Percentiles rank a stretch among this genome's conserved stretches.
These are phyloP conservation scores for Pachyrhizus erosus DNA, from an alignment of 306 rosid genomes.

Conservation along the genomic window DNA sequence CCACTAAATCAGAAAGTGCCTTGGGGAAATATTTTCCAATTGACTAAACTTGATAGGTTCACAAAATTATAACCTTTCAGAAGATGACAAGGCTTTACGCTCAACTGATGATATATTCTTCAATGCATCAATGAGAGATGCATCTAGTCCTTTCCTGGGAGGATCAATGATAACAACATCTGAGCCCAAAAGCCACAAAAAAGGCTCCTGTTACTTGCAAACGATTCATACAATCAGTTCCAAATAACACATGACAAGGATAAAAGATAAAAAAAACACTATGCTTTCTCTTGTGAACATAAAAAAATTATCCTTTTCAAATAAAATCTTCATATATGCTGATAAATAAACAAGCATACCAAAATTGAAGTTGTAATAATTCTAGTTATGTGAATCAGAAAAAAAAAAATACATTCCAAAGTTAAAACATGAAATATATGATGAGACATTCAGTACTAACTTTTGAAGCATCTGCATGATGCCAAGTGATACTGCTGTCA, in stretches of 20 bases:
- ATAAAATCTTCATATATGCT: conserved; percentile 1
- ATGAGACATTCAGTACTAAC: conserved; percentile 51
- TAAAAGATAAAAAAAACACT: conserved; percentile 4
- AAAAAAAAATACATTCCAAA: neutral
- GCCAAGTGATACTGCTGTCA: conserved; percentile 89
- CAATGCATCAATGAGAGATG: conserved; percentile 72
- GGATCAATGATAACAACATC: conserved; percentile 95
- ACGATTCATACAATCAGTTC: conserved; percentile 41
- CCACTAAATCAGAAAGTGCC: conserved; percentile 46
- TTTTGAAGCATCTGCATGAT: conserved; percentile 88
- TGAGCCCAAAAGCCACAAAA: conserved; percentile 85
- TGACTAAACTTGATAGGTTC: conserved; percentile 37
- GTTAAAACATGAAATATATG: conserved; percentile 36
- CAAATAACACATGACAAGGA: conserved; percentile 29
- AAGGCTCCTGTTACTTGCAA: conserved; percentile 77
- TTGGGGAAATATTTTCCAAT: conserved; percentile 29
- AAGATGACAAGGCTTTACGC: conserved; percentile 59
- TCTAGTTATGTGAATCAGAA: conserved; percentile 3
- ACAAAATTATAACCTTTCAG: conserved; percentile 62
- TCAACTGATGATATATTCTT: conserved; percentile 62
- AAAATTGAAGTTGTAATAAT: neutral
- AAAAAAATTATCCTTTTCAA: neutral
- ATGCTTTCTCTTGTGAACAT: neutral
- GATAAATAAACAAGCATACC: conserved; percentile 24
- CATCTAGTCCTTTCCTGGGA: conserved; percentile 91